phyloP scores from a whole-genome alignment of 2,329 filamentous ascomycete species.

The Cladobotryum mycophilum region DNA sequence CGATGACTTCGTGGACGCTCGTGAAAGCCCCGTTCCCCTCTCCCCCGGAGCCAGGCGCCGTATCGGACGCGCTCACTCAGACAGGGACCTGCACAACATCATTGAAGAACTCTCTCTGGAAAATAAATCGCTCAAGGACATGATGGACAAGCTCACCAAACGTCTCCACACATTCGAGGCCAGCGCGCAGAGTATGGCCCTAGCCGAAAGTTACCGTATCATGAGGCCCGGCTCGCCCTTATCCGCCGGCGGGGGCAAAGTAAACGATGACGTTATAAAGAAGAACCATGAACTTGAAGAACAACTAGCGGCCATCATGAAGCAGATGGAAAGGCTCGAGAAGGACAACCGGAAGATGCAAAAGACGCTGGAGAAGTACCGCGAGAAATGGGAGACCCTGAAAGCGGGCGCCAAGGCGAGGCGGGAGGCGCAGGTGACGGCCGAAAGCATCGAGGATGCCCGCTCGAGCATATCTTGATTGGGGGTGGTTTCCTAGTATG shows the following conservation, averaged over 20 bases:
- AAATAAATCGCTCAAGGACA: slow-evolving; percentile 77
- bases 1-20: slow-evolving; percentile 86
- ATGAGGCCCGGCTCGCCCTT: slow-evolving; percentile 51
- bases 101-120: slow-evolving; percentile 85
- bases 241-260: slow-evolving; percentile 16
- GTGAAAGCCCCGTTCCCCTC: slow-evolving; percentile 53
- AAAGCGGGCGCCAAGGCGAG: slow-evolving; percentile 56
- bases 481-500: background rate
- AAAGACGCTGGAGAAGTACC: slow-evolving; percentile 51
- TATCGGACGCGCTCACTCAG: slow-evolving; percentile 34
- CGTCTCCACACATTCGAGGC: slow-evolving; percentile 91
- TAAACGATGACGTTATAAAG: slow-evolving; percentile 34
- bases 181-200: slow-evolving; percentile 78
- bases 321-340: slow-evolving; percentile 62
- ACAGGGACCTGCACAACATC: slow-evolving; percentile 54
- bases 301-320: slow-evolving; percentile 49
- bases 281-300: slow-evolving; percentile 63
- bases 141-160: slow-evolving; percentile 79
- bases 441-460: slow-evolving; percentile 30
- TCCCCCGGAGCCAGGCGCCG: slow-evolving; percentile 37
- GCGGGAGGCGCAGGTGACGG: slow-evolving; percentile 34
- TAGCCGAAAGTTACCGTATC: slow-evolving; percentile 74
- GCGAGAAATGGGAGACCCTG: slow-evolving; percentile 55
- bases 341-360: slow-evolving; percentile 50
- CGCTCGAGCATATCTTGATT: slow-evolving; percentile 5